These are phyloP conservation scores for Diplosphaera chodatii DNA, from an alignment of 139 green algal genomes.

Conservation along the genomic window DNA sequence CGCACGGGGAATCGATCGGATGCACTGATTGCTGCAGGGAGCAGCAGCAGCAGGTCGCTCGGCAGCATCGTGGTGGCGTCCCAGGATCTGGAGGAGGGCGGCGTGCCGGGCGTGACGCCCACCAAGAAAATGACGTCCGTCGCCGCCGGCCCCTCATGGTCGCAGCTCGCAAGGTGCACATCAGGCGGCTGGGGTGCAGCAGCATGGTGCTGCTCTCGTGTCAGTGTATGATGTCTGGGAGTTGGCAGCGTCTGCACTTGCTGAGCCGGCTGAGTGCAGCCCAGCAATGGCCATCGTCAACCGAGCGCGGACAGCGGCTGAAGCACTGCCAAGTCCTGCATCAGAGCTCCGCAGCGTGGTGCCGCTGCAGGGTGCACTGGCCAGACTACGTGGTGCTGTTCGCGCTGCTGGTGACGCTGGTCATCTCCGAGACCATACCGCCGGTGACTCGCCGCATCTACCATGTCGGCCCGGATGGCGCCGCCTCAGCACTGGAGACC, in stretches of 20 bases:
- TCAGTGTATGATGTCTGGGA: too few relatives aligned
- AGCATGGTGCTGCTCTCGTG: too few relatives aligned
- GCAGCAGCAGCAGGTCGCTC: too few relatives aligned
- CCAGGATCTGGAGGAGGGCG: not conserved
- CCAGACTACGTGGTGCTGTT: slow-evolving; percentile 14
- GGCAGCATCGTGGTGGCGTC: not conserved
- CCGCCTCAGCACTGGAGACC: not conserved
- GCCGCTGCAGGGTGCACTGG: slow-evolving; percentile 8
- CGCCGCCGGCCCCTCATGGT: not conserved
- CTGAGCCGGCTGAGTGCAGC: too few relatives aligned
- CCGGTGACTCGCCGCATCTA: slow-evolving; percentile 13
- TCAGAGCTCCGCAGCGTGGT: too few relatives aligned
- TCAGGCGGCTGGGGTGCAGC: too few relatives aligned
- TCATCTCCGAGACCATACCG: slow-evolving; percentile 9
- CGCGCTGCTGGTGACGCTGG: slow-evolving; percentile 6
- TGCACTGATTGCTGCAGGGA: too few relatives aligned
- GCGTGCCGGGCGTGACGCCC: not conserved
- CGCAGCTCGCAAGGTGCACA: not conserved
- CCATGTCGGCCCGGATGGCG: slow-evolving; percentile 1
- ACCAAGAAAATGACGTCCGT: not conserved
- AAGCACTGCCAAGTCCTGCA: too few relatives aligned
- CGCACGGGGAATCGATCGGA: too few relatives aligned
- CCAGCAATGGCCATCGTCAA: too few relatives aligned
- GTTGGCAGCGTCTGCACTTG: too few relatives aligned
- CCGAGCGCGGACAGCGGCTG: too few relatives aligned